These are phyloP conservation scores for Exophiala calicioides DNA, from an alignment of 2,329 filamentous ascomycete species.

Conservation along the genomic window DNA sequence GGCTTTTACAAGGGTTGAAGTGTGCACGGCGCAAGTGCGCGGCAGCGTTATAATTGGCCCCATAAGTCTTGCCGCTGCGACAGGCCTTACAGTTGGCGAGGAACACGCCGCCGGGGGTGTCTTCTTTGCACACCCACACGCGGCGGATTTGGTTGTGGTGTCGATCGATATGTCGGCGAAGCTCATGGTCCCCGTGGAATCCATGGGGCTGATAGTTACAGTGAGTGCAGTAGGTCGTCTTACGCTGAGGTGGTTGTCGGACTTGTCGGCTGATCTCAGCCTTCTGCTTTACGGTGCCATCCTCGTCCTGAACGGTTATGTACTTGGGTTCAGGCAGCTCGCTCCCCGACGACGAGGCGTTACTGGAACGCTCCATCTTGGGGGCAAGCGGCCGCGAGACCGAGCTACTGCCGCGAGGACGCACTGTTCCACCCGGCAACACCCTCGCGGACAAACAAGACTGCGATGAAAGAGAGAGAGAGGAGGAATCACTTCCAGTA, in stretches of 20 bases:
- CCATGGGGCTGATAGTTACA: conserved; percentile 74
- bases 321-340: conserved; percentile 47
- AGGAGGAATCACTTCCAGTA: conserved; percentile 48
- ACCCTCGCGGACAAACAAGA: conserved; percentile 47
- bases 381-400: conserved; percentile 51
- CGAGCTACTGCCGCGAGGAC: conserved; percentile 40
- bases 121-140: conserved; percentile 65
- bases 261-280: conserved; percentile 57
- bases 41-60: conserved; percentile 91
- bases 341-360: conserved; percentile 34
- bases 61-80: conserved; percentile 73
- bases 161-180: conserved; percentile 66
- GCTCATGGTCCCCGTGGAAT: conserved; percentile 84
- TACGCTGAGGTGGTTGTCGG: conserved; percentile 65
- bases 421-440: conserved; percentile 51
- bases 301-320: conserved; percentile 53
- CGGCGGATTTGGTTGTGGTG: conserved; percentile 64
- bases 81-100: conserved; percentile 84
- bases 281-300: conserved; percentile 58
- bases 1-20: conserved; percentile 69
- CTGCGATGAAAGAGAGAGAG: conserved; percentile 34
- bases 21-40: conserved; percentile 86
- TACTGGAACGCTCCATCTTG: conserved; percentile 42
- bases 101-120: conserved; percentile 61
- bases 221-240: conserved; percentile 60